These are phyloP conservation scores for Fusarium sp. DNA, from an alignment of 2,329 filamentous ascomycete genomes.

Conservation along the genomic window DNA sequence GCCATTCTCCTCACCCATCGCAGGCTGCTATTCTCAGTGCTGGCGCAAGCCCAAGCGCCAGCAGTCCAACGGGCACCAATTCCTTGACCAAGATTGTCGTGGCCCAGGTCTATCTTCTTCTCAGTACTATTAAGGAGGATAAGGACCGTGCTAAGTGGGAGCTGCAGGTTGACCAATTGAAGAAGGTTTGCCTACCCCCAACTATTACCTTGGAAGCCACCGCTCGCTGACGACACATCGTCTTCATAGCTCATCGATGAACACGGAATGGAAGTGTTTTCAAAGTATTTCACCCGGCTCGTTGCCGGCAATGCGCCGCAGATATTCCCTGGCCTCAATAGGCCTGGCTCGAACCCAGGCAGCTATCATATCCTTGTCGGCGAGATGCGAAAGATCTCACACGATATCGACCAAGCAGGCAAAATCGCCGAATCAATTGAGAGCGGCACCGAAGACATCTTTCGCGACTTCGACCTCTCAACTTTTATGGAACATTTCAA, in stretches of 20 bases:
- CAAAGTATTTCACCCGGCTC: conserved; percentile 93
- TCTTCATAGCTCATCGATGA: conserved; percentile 84
- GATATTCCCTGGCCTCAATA: conserved; percentile 85
- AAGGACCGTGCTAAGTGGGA: conserved; percentile 93
- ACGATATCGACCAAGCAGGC: conserved; percentile 82
- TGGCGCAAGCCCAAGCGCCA: conserved; percentile 70
- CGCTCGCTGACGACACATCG: conserved; percentile 33
- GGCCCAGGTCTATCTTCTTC: conserved; percentile 92
- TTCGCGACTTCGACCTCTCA: conserved; percentile 95
- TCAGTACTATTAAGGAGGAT: conserved; percentile 95
- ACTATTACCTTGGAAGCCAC: background rate
- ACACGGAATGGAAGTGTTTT: conserved; percentile 98
- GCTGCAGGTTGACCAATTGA: conserved; percentile 88
- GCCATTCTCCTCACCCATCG: conserved; percentile 67
- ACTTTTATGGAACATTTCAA: conserved; percentile 97
- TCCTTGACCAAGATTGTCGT: conserved; percentile 92
- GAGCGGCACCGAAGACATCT: conserved; percentile 89
- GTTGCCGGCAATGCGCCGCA: conserved; percentile 90
- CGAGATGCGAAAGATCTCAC: conserved; percentile 88
- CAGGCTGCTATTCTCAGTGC: conserved; percentile 68
- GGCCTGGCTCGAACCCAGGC: conserved; percentile 78
- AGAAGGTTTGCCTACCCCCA: conserved; percentile 71
- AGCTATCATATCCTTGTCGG: conserved; percentile 85
- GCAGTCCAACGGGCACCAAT: conserved; percentile 70
- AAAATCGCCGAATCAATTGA: conserved; percentile 96